Conservation (phyloP, 108 stramenopile genomes). For the Epithemia pelagica region DNA sequence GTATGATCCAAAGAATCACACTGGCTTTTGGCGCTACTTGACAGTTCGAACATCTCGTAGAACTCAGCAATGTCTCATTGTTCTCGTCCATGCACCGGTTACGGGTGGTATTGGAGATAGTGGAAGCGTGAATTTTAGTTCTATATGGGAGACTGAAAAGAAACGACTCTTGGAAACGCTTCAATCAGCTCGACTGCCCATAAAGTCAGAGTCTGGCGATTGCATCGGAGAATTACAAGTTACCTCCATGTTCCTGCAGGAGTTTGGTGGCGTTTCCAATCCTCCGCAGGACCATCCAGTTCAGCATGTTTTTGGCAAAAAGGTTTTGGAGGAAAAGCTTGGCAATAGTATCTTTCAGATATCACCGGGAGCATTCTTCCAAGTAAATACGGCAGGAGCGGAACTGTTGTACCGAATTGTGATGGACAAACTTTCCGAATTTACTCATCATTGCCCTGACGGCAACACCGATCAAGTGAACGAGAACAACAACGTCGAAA, state of each 20-base stretch:
- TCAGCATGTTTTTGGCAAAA: conserved; percentile 72
- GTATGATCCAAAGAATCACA: conserved; percentile 56
- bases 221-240: conserved; percentile 24
- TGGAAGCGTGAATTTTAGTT: conserved; percentile 11
- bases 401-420: conserved; percentile 80
- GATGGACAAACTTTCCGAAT: conserved; percentile 58
- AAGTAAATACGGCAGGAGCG: conserved; percentile 85
- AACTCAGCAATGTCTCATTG: conserved; percentile 60
- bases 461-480: not conserved
- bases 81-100: conserved; percentile 59
- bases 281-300: conserved; percentile 76
- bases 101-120: conserved; percentile 46
- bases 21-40: conserved; percentile 65
- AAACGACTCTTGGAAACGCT: conserved; percentile 41
- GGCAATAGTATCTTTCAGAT: conserved; percentile 81
- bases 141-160: conserved; percentile 55
- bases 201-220: conserved; percentile 9
- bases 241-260: conserved; percentile 77
- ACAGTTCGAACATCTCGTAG: conserved; percentile 64
- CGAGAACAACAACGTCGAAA: conserved; percentile 13
- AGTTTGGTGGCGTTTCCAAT: conserved; percentile 67
- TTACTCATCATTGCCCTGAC: no score
- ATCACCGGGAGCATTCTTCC: conserved; percentile 93
- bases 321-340: conserved; percentile 57
- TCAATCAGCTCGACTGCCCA: conserved; percentile 23